Conservation (phyloP, 768 basidiomycete genomes). For the Mycena capillaripes region DNA sequence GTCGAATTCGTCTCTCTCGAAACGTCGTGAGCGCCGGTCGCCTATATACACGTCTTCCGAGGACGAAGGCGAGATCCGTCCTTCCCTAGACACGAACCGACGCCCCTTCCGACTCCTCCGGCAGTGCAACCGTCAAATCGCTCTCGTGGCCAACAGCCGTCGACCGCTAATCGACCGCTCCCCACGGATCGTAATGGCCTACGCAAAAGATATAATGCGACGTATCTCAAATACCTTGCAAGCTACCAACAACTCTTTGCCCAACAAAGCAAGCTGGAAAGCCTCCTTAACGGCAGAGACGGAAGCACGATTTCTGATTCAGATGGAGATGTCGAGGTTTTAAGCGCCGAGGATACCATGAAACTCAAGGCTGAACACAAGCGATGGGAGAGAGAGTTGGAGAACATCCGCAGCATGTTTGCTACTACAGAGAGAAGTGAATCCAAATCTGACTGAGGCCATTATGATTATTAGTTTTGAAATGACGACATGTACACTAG, state of each 20-base stretch:
- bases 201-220: slow-evolving; percentile 64
- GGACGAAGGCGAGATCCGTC: slow-evolving; percentile 63
- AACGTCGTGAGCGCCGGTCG: slow-evolving; percentile 60
- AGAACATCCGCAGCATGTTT: slow-evolving; percentile 60
- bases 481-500: neutral
- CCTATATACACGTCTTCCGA: slow-evolving; percentile 80
- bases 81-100: slow-evolving; percentile 42
- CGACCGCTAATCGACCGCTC: slow-evolving; percentile 46
- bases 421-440: slow-evolving; percentile 40
- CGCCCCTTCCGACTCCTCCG: slow-evolving; percentile 46
- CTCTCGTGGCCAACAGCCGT: slow-evolving; percentile 49
- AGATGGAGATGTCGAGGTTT: slow-evolving; percentile 66
- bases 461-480: neutral
- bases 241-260: slow-evolving; percentile 61
- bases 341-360: slow-evolving; percentile 67
- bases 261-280: slow-evolving; percentile 67
- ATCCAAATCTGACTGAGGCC: slow-evolving; percentile 28
- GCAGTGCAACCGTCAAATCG: slow-evolving; percentile 26
- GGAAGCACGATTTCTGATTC: slow-evolving; percentile 61
- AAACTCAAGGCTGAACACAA: slow-evolving; percentile 60
- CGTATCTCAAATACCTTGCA: slow-evolving; percentile 66
- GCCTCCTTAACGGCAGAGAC: slow-evolving; percentile 59
- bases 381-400: slow-evolving; percentile 66
- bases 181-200: slow-evolving; percentile 66
- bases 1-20: slow-evolving; percentile 17